phyloP scores from a whole-genome alignment of 2,329 filamentous ascomycete genomes.

The Alternaria sp. region DNA sequence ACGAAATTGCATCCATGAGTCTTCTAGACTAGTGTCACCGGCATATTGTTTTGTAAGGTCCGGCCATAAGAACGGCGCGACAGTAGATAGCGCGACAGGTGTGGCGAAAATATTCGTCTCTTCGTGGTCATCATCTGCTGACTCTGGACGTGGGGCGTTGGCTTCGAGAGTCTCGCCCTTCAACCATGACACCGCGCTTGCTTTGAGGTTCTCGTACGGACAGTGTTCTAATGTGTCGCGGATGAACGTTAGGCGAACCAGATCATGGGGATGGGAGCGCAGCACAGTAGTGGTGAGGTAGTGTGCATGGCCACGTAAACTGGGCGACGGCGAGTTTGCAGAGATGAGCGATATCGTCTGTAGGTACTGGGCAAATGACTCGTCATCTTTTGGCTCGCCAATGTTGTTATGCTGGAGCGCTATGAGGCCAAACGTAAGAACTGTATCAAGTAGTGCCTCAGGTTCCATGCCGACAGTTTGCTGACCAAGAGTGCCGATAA shows the following conservation, averaged over 20 bases:
- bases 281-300: constrained; percentile 60
- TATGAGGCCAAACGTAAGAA: constrained; percentile 62
- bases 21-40: constrained; percentile 29
- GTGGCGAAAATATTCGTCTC: constrained; percentile 55
- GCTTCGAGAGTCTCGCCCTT: constrained; percentile 66
- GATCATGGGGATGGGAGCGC: constrained; percentile 62
- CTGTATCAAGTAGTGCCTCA: constrained; percentile 62
- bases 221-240: constrained; percentile 64
- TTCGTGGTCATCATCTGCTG: constrained; percentile 20
- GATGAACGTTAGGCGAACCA: constrained; percentile 63
- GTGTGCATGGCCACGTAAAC: constrained; percentile 58
- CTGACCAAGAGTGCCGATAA: constrained; percentile 54
- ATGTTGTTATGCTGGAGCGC: constrained; percentile 57
- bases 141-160: constrained; percentile 35
- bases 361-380: constrained; percentile 62
- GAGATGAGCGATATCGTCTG: constrained; percentile 59
- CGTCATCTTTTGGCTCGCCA: constrained; percentile 58
- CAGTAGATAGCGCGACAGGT: constrained; percentile 55
- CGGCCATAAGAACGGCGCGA: constrained; percentile 63
- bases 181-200: constrained; percentile 67
- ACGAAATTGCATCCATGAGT: constrained; percentile 56
- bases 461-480: constrained; percentile 52
- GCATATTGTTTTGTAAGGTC: constrained; percentile 55
- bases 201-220: constrained; percentile 63
- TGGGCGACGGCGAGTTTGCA: constrained; percentile 58